Conservation (phyloP, 805 yeast genomes). For the baker's yeast (Saccharomyces cerevisiae) region DNA sequence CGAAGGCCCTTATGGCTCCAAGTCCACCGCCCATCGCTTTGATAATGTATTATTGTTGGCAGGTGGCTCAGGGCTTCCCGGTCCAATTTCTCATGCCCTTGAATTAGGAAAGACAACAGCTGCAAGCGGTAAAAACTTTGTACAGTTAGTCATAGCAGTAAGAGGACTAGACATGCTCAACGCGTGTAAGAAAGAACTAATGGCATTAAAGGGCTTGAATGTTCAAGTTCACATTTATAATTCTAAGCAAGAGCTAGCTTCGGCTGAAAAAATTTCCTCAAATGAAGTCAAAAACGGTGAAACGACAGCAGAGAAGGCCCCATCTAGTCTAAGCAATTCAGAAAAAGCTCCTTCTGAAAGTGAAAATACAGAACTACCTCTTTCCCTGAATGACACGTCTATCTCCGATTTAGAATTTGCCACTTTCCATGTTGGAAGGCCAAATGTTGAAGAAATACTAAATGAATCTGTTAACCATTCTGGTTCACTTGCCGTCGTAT, state of each 20-base stretch:
- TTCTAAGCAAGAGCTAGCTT: constrained; percentile 6
- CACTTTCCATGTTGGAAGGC: constrained; percentile 39
- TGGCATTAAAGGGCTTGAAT: constrained; percentile 7
- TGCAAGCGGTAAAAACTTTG: constrained; percentile 1
- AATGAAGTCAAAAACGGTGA: constrained; percentile 1
- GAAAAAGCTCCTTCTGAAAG: not conserved
- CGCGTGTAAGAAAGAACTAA: constrained; percentile 14
- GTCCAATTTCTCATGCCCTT: constrained; percentile 41
- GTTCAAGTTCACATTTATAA: constrained; percentile 14
- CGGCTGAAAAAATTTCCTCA: not conserved
- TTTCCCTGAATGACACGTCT: not conserved
- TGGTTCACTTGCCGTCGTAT: constrained; percentile 43
- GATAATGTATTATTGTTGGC: constrained; percentile 53
- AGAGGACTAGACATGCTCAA: constrained; percentile 13
- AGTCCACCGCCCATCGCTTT: constrained; percentile 41
- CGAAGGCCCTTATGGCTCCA: constrained; percentile 68
- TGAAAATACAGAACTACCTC: not conserved
- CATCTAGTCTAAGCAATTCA: not conserved
- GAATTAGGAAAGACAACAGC: constrained; percentile 21
- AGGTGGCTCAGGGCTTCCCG: constrained; percentile 73
- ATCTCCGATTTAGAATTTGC: constrained; percentile 18
- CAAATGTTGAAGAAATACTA: constrained; percentile 36
- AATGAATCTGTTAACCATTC: constrained; percentile 29
- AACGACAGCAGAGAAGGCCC: not conserved
- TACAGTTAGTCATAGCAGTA: constrained; percentile 13